phyloP scores from a whole-genome alignment of 805 yeast genomes.

The Schizosaccharomyces pombe region DNA sequence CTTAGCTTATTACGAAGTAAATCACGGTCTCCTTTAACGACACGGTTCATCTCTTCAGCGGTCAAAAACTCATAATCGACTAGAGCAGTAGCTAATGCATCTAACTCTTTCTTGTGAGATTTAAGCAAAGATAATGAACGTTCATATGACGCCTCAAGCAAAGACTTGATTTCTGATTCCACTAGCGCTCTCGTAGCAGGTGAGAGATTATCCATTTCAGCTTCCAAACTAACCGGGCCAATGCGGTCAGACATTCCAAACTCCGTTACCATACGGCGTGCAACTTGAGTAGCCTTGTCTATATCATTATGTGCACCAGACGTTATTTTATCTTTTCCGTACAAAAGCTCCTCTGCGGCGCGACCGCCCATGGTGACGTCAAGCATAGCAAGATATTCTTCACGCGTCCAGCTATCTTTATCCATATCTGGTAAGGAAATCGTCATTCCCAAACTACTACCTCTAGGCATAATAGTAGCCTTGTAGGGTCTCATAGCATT shows the following conservation, averaged over 20 bases:
- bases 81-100: conserved; percentile 75
- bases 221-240: conserved; percentile 76
- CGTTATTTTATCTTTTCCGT: conserved; percentile 80
- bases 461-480: conserved; percentile 91
- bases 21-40: conserved; percentile 24
- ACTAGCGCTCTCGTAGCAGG: conserved; percentile 70
- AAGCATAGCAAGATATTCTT: conserved; percentile 69
- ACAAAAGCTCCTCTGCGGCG: conserved; percentile 80
- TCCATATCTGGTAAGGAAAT: conserved; percentile 97
- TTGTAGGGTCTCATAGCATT: conserved; percentile 91
- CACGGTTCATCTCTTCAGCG: conserved; percentile 68
- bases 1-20: neutral
- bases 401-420: conserved; percentile 75
- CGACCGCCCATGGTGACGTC: conserved; percentile 99
- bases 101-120: conserved; percentile 44
- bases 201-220: conserved; percentile 20
- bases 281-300: conserved; percentile 70
- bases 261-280: conserved; percentile 88
- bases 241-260: conserved; percentile 89
- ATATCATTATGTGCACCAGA: conserved; percentile 89
- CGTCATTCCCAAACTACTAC: conserved; percentile 87
- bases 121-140: conserved; percentile 50
- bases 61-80: conserved; percentile 87
- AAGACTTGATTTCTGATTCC: conserved; percentile 67
- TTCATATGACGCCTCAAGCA: conserved; percentile 50